These are phyloP conservation scores for Candida sphagnicola DNA, from an alignment of 805 yeast genomes.

Conservation along the genomic window DNA sequence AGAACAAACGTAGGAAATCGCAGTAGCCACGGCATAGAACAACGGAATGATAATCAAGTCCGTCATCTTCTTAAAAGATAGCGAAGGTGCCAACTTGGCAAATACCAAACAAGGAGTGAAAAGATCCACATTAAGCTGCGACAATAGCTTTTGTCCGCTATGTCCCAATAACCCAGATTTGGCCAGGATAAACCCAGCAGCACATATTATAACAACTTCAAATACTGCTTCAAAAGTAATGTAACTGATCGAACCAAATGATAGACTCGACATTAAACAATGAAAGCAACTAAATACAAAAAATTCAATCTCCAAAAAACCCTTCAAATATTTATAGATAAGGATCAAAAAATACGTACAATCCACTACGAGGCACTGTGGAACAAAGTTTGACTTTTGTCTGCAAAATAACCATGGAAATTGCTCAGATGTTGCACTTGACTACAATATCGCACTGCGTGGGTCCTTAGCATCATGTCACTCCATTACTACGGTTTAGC, in stretches of 20 bases:
- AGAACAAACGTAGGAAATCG: conserved; percentile 66
- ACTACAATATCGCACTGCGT: neutral
- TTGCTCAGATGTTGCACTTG: too few species aligned
- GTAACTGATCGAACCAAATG: conserved; percentile 46
- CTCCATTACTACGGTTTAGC: neutral
- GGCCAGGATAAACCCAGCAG: conserved; percentile 85
- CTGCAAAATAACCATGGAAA: too few species aligned
- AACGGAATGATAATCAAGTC: conserved; percentile 85
- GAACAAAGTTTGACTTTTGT: too few species aligned
- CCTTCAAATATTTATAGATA: neutral
- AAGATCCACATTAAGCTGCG: conserved; percentile 78
- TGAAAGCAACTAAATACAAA: neutral
- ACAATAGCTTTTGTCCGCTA: conserved; percentile 71
- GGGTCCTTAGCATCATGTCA: neutral
- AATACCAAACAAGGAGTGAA: conserved; percentile 96
- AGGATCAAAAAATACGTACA: neutral
- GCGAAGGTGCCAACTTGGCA: conserved; percentile 63
- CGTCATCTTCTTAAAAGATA: conserved; percentile 70
- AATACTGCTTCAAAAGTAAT: conserved; percentile 88
- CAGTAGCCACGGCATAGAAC: conserved; percentile 78
- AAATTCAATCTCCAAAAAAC: neutral
- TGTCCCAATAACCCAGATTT: conserved; percentile 64
- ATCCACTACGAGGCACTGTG: neutral
- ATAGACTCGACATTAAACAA: conserved; percentile 18
- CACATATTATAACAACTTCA: conserved; percentile 82